Base-by-base conservation (phyloP, 257 asterid species). In the Solanum rostratum region DNA sequence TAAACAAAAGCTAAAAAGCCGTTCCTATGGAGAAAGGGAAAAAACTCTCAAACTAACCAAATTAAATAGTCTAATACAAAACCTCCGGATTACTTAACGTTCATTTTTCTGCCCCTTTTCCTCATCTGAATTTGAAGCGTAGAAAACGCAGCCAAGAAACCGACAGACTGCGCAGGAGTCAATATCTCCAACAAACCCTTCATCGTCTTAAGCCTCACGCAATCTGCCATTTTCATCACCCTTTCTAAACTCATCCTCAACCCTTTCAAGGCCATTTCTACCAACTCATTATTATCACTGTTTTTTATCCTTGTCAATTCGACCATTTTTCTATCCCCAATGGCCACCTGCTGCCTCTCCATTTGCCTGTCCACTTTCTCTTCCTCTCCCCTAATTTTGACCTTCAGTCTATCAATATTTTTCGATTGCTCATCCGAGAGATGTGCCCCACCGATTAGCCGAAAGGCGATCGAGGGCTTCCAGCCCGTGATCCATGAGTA, bases 171-270 rank as follows among this genome's bases (percentile, higher is more conserved):
- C 69, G 54, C 29, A n/a, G 97, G 95, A 33, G 10, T 92, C 86
- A 93, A 68, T 16, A 90, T 80, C 29, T 93, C 95, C 60, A 93
- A 20, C 62, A 92, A n/a, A 45, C 92, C 93, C 80, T 94, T 93
- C 79, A 94, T 41, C 0, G 94, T 84, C 90, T 88, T 90, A 12
- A 93, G 84, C 84, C 97, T 85, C 27, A 86, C 94, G 12, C 94
- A 94, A 79, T 94, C 95, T 1, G 92, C 95, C 95, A 91, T 92
- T 66, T 92, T 94, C 94, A 94, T 88, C 81, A 92, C 92, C 22
- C 80, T 90, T 84, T 94, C 95, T 82, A 93, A 57, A 10, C 92
- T 90, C 1, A 3, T 76, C 82, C 90, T 4, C 79, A 87, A 6
- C 81, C 87, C 91, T 29, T 71, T 86, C 80, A 91, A 12, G 22